Evolutionary conservation across 371 early-diverging fungal genomes (phyloP), one percentile per base, ranked within the genome.

Genomic region (Mucor velutinosus): DNA sequence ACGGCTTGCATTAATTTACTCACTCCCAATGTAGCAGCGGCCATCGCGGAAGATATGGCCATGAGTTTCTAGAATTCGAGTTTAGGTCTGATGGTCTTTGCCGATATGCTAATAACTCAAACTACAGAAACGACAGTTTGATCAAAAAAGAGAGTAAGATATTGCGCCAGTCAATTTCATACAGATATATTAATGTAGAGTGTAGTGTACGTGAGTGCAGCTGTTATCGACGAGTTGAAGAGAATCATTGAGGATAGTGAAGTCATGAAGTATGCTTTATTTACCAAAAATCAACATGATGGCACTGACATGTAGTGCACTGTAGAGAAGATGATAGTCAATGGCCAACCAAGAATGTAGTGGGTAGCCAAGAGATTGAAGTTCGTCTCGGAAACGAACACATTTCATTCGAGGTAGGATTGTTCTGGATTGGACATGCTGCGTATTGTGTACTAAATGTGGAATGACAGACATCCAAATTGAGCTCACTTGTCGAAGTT

Each of bases 11-110:
- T 25, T 11, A 7, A 23, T 15, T 10, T 41, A 14, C 33, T 45
- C 17, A 43, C 19, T 8, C 59, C 23, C 21, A 11, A 33, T 39
- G 7, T 59, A 95, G 95, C 73, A 90, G 94, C 19, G 99, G 98
- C 12, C 97, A 97, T 76, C 88, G 84, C 74, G 98, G 98, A 58
- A 89, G 93, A 70, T 97, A 93, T 77, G 99, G 99, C 21, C 98
- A 99, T 83, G 99, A 99, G 86, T 99, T 97, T 78, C 87, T 99
- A 59, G 97, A 97, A 80, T 99, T 98, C 74, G 98, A 98, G 79
- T 90, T 99, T 72, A 85, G 92, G 69, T 85, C 90, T 3, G 93
- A 95, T 70, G 98, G 98, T 49, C 87, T 87, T 58, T 93, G 95
- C 64, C 88, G 96, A 68, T 99, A 99, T 76, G 95, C 97, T 68